These are phyloP conservation scores for Colletotrichum cordylinicola DNA, from an alignment of 2,329 filamentous ascomycete species.

Conservation along the genomic window DNA sequence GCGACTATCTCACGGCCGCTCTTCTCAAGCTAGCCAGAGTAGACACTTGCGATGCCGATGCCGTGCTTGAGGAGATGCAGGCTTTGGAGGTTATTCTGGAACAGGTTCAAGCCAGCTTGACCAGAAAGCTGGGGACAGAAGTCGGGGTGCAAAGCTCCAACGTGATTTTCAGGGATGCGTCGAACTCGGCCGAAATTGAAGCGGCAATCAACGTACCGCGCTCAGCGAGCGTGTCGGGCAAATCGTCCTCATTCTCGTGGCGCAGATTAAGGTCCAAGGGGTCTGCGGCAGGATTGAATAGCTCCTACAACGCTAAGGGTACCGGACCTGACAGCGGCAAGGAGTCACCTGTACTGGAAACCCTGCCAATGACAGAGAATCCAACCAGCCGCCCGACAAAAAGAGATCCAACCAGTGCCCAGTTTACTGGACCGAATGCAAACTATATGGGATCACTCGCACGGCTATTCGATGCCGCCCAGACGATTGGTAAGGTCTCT, in stretches of 20 bases:
- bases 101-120: conserved; percentile 76
- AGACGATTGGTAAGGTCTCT: conserved; percentile 79
- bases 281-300: conserved; percentile 68
- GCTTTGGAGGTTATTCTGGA: conserved; percentile 84
- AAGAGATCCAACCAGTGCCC: conserved; percentile 70
- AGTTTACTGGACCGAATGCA: conserved; percentile 83
- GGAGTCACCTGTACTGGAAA: conserved; percentile 70
- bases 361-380: conserved; percentile 76
- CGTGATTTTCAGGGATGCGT: conserved; percentile 77
- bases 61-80: conserved; percentile 94
- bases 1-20: conserved; percentile 88
- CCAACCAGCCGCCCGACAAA: conserved; percentile 73
- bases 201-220: conserved; percentile 50
- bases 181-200: conserved; percentile 52
- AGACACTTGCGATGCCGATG: conserved; percentile 89
- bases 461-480: conserved; percentile 89
- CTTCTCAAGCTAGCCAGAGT: conserved; percentile 83
- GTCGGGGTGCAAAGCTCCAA: conserved; percentile 81
- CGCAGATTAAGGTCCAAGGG: conserved; percentile 89
- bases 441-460: conserved; percentile 92
- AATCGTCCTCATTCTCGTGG: conserved; percentile 83
- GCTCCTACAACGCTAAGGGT: conserved; percentile 46
- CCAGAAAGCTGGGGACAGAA: conserved; percentile 89
- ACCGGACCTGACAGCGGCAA: conserved; percentile 46
- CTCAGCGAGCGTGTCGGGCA: conserved; percentile 70